Base-by-base conservation (phyloP, 495 filamentous ascomycete species). In the Aspergillus biplanus region DNA sequence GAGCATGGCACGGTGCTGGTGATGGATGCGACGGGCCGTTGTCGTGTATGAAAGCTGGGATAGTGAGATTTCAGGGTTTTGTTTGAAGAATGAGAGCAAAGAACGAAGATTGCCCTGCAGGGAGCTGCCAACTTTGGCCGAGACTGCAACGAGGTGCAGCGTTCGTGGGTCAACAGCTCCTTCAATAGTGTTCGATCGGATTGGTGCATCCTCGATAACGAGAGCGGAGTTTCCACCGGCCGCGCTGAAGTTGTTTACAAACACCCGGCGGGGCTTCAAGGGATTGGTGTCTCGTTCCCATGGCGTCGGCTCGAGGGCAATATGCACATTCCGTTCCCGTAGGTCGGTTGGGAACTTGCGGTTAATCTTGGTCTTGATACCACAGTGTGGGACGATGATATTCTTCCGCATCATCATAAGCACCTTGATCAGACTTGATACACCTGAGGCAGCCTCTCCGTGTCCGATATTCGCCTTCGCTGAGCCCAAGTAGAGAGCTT, bases 401-500 rank as follows among this genome's bases (percentile, higher is more conserved):
- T 88, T 90, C 69, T 94, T 89, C 73, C 89, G 82, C 74, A 97
- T 77, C 93, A 97, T 97, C 74, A 97, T 73, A 55, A 97, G 73
- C 3, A 94, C 86, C 75, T 97, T 97, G 72, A 92, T 82, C 18
- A 97, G 80, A 2, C 90, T 86, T 1, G 90, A 89, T 35, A 95
- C 84, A 58, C 93, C 93, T 47, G 93, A 96, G 0, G 89, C 92
- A 44, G 92, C 90, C 70, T 97, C 93, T 37, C 88, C 92, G 73
- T 97, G 94, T 2, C 93, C 93, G 33, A 97, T 83, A 60, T 97
- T 97, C 0, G 94, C 84, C 68, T 97, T 97, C 37, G 92, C 86
- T 0, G 93, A 87, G 18, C 94, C 94, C 1, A 97, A 80, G 64
- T 90, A 86, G 4, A 97, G 84, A 0, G 91, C 86, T 69, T 90